Base-by-base conservation (phyloP, 1,139 yeast species). In the Wickerhamomyces sp. region DNA sequence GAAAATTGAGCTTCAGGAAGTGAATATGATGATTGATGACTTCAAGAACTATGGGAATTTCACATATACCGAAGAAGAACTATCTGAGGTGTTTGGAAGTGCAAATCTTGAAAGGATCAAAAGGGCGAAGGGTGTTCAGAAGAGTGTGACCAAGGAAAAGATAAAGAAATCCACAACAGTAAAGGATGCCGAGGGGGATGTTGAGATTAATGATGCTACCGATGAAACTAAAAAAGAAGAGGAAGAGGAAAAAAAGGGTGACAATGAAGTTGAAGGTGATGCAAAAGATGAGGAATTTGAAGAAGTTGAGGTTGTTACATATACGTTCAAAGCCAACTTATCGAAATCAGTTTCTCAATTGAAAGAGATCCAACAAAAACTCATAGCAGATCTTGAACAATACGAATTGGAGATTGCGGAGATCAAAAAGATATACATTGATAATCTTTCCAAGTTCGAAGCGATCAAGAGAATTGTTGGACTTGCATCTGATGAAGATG, bases 381-480 rank as follows among this genome's bases (percentile, higher is more conserved):
- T 52, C 7, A 18, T 34, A 10, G 29, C 11, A 3, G 44, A 40
- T 9, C 44, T 49, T 4, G 41, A 42, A 3, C 45, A 44, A 27
- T 45, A 46, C 13, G 45, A 54, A 8, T 37, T 35, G 4, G 55
- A 56, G 40, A 53, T 56, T 10, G 23, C 33, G 7, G 41, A 49
- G 13, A 32, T 50, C 7, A 55, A 48, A 31, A 29, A 11, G 7
- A 41, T 41, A 18, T 56, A 51, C 39, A 34, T 42, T 9, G 54
- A 47, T 10, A 56, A 48, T 30, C 47, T 50, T 7, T 36, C 35
- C 8, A 44, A 47, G 37, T 52, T 58, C 26, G 55, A 52, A 10
- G 45, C 49, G 10, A 51, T 56, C 29, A 53, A 48, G 43, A 34
- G 32, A 13, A 45, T 53, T 14, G 34, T 50, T 2, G 57, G 55